These are phyloP conservation scores for Polytrichum commune DNA, from an alignment of 225 moss, liverwort and hornwort species.

Conservation along the genomic window DNA sequence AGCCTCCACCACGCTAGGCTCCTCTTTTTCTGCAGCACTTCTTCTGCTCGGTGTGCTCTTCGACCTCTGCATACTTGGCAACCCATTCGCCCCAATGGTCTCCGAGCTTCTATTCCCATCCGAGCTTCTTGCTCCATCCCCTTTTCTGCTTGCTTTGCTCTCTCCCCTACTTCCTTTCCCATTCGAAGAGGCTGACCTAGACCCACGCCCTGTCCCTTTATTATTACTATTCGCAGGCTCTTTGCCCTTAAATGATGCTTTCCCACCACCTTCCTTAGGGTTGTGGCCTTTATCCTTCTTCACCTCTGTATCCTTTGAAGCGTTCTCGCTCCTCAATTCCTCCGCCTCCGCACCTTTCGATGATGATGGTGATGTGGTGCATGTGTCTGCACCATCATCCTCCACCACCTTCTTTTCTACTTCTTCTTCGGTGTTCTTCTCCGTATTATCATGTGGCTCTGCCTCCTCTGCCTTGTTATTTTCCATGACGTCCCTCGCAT, in stretches of 20 bases:
- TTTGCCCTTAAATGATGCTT: constrained; percentile 33
- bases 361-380: no score
- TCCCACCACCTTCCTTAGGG: constrained; percentile 16
- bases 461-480: constrained; percentile 16
- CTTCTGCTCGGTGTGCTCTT: constrained; percentile 37
- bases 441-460: constrained; percentile 20
- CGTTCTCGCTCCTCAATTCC: constrained; percentile 28
- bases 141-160: constrained; percentile 23
- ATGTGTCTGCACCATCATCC: neutral
- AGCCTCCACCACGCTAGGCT: neutral
- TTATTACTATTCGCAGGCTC: constrained; percentile 13
- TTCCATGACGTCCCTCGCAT: constrained; percentile 10
- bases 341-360: constrained; percentile 3
- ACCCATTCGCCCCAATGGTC: constrained; percentile 33
- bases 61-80: constrained; percentile 46
- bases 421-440: constrained; percentile 19
- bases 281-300: constrained; percentile 27
- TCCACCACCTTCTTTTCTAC: constrained; percentile 9
- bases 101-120: constrained; percentile 27
- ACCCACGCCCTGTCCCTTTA: constrained; percentile 23
- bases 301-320: constrained; percentile 15
- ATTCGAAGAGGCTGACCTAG: constrained; percentile 13
- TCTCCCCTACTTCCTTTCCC: constrained; percentile 25
- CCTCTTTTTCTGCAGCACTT: constrained; percentile 24
- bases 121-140: constrained; percentile 19